Evolutionary conservation across 2,329 filamentous ascomycete species (phyloP).

Genomic region (Aureobasidium sp.): DNA sequence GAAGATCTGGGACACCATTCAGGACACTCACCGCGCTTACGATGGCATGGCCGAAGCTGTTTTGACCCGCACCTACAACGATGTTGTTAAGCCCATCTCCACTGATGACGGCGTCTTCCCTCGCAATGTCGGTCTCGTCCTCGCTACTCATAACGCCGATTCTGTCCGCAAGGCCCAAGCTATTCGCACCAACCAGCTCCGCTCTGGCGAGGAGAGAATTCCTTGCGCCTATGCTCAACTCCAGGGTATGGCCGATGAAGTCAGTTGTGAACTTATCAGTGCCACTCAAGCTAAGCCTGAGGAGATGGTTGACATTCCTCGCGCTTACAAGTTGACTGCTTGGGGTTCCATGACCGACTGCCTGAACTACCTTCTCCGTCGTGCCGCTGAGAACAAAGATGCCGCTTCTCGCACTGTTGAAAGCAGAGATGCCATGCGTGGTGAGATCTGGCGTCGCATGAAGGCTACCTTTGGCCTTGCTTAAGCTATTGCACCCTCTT

Average conservation of each 20-base stretch:
- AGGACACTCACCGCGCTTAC: conserved; percentile 56
- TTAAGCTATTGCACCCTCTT: neutral
- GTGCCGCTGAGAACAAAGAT: conserved; percentile 57
- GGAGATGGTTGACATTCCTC: conserved; percentile 35
- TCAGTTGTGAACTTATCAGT: conserved; percentile 55
- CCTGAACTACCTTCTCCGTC: conserved; percentile 61
- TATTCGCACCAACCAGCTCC: conserved; percentile 41
- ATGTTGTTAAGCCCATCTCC: conserved; percentile 40
- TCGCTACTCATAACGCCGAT: conserved; percentile 76
- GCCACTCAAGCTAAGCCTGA: conserved; percentile 32
- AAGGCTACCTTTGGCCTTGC: conserved; percentile 20
- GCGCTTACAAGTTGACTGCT: conserved; percentile 49
- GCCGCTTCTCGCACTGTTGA: conserved; percentile 49
- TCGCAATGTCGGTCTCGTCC: conserved; percentile 51
- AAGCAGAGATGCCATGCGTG: conserved; percentile 44
- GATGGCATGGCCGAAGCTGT: conserved; percentile 63
- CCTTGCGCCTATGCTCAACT: conserved; percentile 66
- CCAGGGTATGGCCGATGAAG: conserved; percentile 92
- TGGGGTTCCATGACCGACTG: conserved; percentile 62
- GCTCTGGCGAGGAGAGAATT: conserved; percentile 35
- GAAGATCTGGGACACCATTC: conserved; percentile 48
- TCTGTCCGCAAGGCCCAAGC: conserved; percentile 53
- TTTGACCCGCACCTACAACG: conserved; percentile 56
- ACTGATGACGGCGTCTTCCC: conserved; percentile 29
- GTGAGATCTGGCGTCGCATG: conserved; percentile 39